phyloP scores from a whole-genome alignment of 148 eudicot genomes.

The Limonium bicolor region DNA sequence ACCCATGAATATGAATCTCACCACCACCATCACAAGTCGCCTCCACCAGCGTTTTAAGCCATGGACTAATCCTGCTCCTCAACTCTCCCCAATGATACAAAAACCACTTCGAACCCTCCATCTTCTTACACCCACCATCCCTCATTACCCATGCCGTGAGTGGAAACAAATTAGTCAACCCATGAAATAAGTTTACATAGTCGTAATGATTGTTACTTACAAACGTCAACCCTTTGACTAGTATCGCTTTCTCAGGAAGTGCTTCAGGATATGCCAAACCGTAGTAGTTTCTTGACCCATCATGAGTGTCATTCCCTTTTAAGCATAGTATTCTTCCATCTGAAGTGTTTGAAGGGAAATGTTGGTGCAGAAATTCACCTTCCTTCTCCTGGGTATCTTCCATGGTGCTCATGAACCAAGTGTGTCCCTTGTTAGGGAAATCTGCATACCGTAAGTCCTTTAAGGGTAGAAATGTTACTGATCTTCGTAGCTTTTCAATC shows the following conservation, averaged over 20 bases:
- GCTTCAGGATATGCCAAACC: constrained; percentile 31
- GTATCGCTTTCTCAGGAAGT: constrained; percentile 22
- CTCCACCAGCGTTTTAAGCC: constrained; percentile 16
- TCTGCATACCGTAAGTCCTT: constrained; percentile 42
- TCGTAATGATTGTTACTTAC: constrained; percentile 17
- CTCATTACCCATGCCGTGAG: constrained; percentile 27
- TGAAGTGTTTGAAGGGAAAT: constrained; percentile 23
- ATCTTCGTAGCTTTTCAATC: constrained; percentile 22
- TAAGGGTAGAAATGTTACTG: constrained; percentile 54
- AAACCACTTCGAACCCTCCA: constrained; percentile 30
- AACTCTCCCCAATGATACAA: no score
- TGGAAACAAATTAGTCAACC: constrained; percentile 17
- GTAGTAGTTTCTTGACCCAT: constrained; percentile 30
- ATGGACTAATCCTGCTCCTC: constrained; percentile 13
- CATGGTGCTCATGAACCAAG: constrained; percentile 48
- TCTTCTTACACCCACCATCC: constrained; percentile 17
- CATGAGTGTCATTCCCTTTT: constrained; percentile 14
- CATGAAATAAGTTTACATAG: constrained; percentile 30
- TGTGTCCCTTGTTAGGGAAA: constrained; percentile 25
- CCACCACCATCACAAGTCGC: not conserved
- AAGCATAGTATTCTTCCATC: constrained; percentile 26
- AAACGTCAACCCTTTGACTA: constrained; percentile 21
- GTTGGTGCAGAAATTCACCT: constrained; percentile 15
- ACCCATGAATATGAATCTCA: constrained; percentile 8
- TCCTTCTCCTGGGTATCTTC: constrained; percentile 16